Evolutionary conservation across 306 rosid species (phyloP).

Genomic region (Sophora flavescens): DNA sequence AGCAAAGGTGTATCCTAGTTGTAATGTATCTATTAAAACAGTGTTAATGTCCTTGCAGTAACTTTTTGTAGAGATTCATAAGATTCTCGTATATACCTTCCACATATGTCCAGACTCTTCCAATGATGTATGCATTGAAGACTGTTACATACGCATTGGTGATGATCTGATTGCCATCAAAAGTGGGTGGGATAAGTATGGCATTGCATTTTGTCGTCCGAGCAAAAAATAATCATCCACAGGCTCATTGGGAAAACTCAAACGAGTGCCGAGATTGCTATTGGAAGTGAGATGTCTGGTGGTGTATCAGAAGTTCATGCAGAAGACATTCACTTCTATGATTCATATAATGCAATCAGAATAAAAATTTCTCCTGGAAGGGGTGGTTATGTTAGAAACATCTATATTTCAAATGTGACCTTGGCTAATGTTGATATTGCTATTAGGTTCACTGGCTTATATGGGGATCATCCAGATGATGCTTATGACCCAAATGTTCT

Average conservation of each 20-base stretch:
- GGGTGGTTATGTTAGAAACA: constrained; percentile 80
- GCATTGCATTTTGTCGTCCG: constrained; percentile 72
- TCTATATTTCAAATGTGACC: constrained; percentile 67
- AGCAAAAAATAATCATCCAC: constrained; percentile 65
- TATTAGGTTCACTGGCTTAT: constrained; percentile 69
- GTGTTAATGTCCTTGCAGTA: background rate
- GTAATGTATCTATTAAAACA: background rate
- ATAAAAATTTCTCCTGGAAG: constrained; percentile 85
- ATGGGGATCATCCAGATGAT: constrained; percentile 81
- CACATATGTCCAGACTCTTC: constrained; percentile 67
- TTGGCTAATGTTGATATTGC: constrained; percentile 64
- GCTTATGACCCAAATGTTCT: constrained; percentile 63
- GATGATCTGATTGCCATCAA: constrained; percentile 83
- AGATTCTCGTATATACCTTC: constrained; percentile 42
- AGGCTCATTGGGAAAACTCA: constrained; percentile 62
- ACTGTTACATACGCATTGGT: constrained; percentile 84
- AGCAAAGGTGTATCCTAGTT: background rate
- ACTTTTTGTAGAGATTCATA: background rate
- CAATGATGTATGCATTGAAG: constrained; percentile 78
- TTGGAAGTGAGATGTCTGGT: constrained; percentile 93
- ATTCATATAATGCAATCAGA: constrained; percentile 63
- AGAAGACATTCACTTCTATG: constrained; percentile 60
- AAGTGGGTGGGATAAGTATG: constrained; percentile 92
- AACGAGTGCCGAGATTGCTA: constrained; percentile 73
- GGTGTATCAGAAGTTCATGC: constrained; percentile 77